Evolutionary conservation across 2,329 filamentous ascomycete genomes (phyloP), one percentile per base, ranked within the genome.

Genomic region (Aspergillus uvarum): DNA sequence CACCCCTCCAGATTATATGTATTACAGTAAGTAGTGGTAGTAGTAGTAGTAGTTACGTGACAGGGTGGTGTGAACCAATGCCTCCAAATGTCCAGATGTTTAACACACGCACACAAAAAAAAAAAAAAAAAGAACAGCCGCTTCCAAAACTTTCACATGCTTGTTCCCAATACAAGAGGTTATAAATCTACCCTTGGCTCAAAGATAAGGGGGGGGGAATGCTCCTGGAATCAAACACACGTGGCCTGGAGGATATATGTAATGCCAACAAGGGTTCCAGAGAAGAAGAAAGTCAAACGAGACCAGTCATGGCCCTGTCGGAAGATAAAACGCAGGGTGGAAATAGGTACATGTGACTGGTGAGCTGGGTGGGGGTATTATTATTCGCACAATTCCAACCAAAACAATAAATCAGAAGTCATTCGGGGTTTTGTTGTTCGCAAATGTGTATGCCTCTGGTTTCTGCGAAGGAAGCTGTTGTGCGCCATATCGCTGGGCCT

Each of bases 361-460:
- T 22, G 53, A 55, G 7, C 32, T 16, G 32, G 32, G 4, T 47
- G n/a, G 42, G 38, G 38, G 38, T 44, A 59, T 35, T 54, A 44
- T n/a, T 49, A 35, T 32, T 35, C 42, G 50, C 51, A 26, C 48
- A 47, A 7, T 44, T 44, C 38, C 7, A 5, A 44, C 4, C 32
- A 35, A 16, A 35, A 35, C 12, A 19, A 19, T 8, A 19, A 19
- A 19, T 57, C 62, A 61, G 26, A 74, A 77, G 63, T 78, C 73
- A 61, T 71, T 75, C 51, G 76, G 73, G 31, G 77, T 77, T 51
- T 73, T 71, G 61, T 80, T 78, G 56, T 76, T 73, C 57, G 66
- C 62, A 60, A 81, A 80, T 11, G 75, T 76, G 61, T 78, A 81
- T 50, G 69, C 74, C 65, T 78, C 78, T 6, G 75, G 74, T 65